Evolutionary conservation across 805 yeast genomes (phyloP), one percentile per base, ranked within the genome.

Genomic region (Candida anglica): DNA sequence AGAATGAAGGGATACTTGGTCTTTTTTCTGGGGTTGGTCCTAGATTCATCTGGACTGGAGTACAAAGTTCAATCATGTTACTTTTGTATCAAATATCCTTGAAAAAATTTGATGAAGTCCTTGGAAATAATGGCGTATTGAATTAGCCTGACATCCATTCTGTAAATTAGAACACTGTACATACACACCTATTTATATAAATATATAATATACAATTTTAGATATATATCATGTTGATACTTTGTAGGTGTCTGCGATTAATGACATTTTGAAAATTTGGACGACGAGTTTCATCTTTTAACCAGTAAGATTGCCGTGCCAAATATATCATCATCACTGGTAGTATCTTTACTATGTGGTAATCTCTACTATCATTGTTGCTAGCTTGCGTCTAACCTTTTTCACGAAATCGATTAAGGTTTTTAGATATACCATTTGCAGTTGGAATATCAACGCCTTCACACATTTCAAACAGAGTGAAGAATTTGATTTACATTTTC

Each of bases 11-110:
- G 1, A 33, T 81, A 0, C 39, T 72, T 2, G 96, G 96, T 0
- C 66, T 87, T 25, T 91, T 93, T 58, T 77, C 89, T 20, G 99
- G 99, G 1, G 96, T 93, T 5, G 97, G 96, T 0, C 98, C 99
- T 1, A 71, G 99, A 42, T 80, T 88, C 44, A 82, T 93, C 4
- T 93, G 99, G 99, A 91, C 98, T 0, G 85, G 95, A 42, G 67
- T 89, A 14, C 99, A 93, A 58, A 86, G 96, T 57, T 85, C 95
- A 44, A 82, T 93, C 30, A 91, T 93, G 98, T 69, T 93, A 35
- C 66, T 91, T 43, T 65, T 89, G 25, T 93, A 93, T 59, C 98
- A 93, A 57, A 66, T 78, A 27, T 71, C 91, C 3, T 63, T 91
- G 48, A 77, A 77, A 46, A 60, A 68, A 19, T 59, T 82, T 32